Percentiles rank a stretch among this genome's conserved stretches.
phyloP scores from a whole-genome alignment of 1,284 basidiomycete species.

The Puccinia sorghi region DNA sequence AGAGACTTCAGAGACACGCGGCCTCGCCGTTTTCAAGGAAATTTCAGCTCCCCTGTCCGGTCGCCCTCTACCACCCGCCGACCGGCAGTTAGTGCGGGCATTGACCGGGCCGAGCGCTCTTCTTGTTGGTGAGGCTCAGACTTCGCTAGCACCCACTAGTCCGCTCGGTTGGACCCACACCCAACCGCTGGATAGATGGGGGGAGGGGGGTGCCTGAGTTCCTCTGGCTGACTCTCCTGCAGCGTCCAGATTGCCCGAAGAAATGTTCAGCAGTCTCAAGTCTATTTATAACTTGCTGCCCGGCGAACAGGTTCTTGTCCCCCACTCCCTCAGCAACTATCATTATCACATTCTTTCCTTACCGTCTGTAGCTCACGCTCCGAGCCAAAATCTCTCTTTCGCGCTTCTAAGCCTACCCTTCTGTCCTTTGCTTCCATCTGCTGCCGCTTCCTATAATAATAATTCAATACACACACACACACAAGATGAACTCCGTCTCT shows the following conservation, averaged over 20 bases:
- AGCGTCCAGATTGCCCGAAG: not conserved
- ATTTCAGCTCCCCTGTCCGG: too few relatives aligned
- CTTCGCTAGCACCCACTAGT: too few relatives aligned
- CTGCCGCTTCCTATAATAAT: not conserved
- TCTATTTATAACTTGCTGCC: not conserved
- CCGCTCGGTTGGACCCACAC: not conserved
- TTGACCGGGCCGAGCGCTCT: not conserved
- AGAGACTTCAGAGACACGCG: too few relatives aligned
- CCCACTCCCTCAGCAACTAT: not conserved
- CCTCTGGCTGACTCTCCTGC: not conserved
- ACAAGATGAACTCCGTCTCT: slow-evolving; percentile 13
- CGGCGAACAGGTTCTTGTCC: not conserved
- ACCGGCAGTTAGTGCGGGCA: too few relatives aligned
- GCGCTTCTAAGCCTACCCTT: not conserved
- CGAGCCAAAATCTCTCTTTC: slow-evolving; percentile 11
- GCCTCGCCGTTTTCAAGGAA: too few relatives aligned
- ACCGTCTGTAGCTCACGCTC: not conserved
- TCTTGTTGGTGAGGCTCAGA: not conserved
- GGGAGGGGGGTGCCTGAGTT: not conserved
- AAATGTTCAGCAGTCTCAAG: not conserved
- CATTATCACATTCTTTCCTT: slow-evolving; percentile 17
- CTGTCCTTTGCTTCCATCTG: slow-evolving; percentile 20
- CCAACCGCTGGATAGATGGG: not conserved
- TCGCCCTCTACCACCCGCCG: too few relatives aligned
- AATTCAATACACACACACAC: not conserved